Evolutionary conservation across 2,329 filamentous ascomycete species (phyloP).

Genomic region (Fusarium sp.): DNA sequence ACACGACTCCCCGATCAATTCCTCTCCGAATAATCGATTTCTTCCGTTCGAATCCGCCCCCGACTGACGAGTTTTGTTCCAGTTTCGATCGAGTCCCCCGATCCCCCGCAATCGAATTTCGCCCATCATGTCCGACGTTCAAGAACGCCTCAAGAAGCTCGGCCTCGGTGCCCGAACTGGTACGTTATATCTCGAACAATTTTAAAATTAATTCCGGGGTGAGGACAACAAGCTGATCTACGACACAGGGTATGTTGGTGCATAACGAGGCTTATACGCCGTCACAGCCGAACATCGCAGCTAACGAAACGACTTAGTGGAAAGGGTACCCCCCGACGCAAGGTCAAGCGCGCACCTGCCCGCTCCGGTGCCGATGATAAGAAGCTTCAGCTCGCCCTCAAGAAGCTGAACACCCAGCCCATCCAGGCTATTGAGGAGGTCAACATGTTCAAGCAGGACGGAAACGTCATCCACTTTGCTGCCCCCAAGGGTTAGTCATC

Average conservation of each 20-base stretch:
- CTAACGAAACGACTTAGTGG: constrained; percentile 66
- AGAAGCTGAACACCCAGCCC: constrained; percentile 99
- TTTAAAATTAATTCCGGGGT: background rate
- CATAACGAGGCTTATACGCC: constrained; percentile 22
- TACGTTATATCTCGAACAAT: constrained; percentile 59
- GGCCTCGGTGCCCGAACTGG: constrained; percentile 70
- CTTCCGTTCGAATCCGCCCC: constrained; percentile 35
- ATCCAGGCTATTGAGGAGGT: constrained; percentile 99
- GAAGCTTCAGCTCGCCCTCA: constrained; percentile 96
- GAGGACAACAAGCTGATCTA: constrained; percentile 29
- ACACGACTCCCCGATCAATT: constrained; percentile 27
- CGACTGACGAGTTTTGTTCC: constrained; percentile 46
- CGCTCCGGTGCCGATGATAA: constrained; percentile 96
- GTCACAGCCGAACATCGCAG: constrained; percentile 38
- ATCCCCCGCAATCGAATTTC: constrained; percentile 48
- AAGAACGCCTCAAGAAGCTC: constrained; percentile 71
- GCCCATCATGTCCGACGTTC: constrained; percentile 65
- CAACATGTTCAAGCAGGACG: constrained; percentile 99
- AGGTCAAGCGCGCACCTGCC: constrained; percentile 98
- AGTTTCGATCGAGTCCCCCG: constrained; percentile 46
- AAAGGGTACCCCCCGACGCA: constrained; percentile 97
- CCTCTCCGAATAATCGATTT: constrained; percentile 33
- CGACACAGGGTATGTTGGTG: constrained; percentile 52
- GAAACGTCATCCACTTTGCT: constrained; percentile 99
- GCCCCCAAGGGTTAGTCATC: constrained; percentile 87